phyloP scores from a whole-genome alignment of 768 basidiomycete genomes.

The Crassisporium funariophilum region DNA sequence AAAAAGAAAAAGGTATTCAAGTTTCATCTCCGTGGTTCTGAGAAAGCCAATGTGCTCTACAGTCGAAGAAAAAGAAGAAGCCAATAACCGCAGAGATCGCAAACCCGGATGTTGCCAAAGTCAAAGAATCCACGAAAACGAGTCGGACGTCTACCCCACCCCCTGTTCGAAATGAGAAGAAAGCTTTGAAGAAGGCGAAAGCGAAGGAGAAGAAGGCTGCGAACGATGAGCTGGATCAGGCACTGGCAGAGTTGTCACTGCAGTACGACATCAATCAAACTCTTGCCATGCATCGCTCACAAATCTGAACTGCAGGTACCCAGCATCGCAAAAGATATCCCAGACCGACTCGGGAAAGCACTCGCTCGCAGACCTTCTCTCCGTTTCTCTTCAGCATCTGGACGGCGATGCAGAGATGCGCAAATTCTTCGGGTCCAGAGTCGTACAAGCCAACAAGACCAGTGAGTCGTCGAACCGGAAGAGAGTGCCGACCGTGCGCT shows the following conservation, averaged over 20 bases:
- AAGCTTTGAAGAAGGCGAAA: constrained; percentile 64
- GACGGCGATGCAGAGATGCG: constrained; percentile 91
- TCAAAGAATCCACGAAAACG: constrained; percentile 7
- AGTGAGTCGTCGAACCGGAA: constrained; percentile 37
- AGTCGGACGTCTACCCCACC: constrained; percentile 14
- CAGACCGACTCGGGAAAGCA: constrained; percentile 30
- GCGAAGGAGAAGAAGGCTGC: constrained; percentile 67
- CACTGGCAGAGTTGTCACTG: constrained; percentile 79
- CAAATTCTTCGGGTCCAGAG: constrained; percentile 91
- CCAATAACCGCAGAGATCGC: constrained; percentile 21
- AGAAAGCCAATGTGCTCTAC: not conserved
- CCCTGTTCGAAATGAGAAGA: constrained; percentile 48
- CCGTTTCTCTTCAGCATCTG: constrained; percentile 80
- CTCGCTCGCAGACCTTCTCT: constrained; percentile 57
- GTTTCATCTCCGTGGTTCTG: not conserved
- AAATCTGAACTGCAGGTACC: constrained; percentile 41
- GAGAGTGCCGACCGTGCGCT: constrained; percentile 52
- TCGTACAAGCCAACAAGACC: constrained; percentile 66
- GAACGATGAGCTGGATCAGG: constrained; percentile 81
- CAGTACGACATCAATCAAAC: constrained; percentile 50
- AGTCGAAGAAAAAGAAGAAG: constrained; percentile 49
- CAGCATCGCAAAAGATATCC: constrained; percentile 47
- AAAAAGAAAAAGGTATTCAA: constrained; percentile 43
- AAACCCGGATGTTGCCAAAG: not conserved
- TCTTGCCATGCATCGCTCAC: not conserved